Base-by-base conservation (phyloP, 176 grass and related monocot species). In the Alloteropsis semialata region DNA sequence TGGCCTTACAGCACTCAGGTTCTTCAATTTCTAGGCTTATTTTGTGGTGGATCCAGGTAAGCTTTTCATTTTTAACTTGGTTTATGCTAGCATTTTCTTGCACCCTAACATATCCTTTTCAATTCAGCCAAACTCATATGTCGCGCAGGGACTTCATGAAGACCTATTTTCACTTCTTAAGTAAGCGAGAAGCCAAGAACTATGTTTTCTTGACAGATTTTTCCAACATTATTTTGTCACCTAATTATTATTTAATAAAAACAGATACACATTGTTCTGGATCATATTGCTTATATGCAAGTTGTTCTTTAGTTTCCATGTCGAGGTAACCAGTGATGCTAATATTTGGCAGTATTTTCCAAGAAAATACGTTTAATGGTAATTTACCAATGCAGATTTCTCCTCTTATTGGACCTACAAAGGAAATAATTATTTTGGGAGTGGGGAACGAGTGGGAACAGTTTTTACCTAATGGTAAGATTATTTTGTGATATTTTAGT, bases 1-100 rank as follows among this genome's bases (percentile, higher is more conserved):
- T 83, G 34, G 16, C 5, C 63, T 69, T 96, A 88, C 93, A 99
- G 77, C 91, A 37, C 17, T 99, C 96, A 44, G 87, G 96, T 89
- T 45, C 43, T 84, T 73, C 16, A 79, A 66, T 99, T 67, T 42
- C 96, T 65, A 76, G 90, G 81, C 81, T 99, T 67, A 74, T 99
- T 76, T 89, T 99, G 74, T 99, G 96, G 96, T 99, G 96, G 96
- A 94, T 89, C 33, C 96, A 99, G 96, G 96, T 89, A 91, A 84
- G 77, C 15, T 68, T 85, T 57, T 65, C n/a, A n/a, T n/a, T n/a
- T n/a, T n/a, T n/a, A n/a, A n/a, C n/a, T n/a, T n/a, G n/a, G n/a
- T n/a, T n/a, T n/a, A n/a, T n/a, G n/a, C n/a, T n/a, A n/a, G n/a
- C n/a, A n/a, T n/a, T n/a, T n/a, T n/a, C n/a, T n/a, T n/a, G n/a